These are phyloP conservation scores for Suillus occidentalis DNA, from an alignment of 768 basidiomycete species.

Conservation along the genomic window DNA sequence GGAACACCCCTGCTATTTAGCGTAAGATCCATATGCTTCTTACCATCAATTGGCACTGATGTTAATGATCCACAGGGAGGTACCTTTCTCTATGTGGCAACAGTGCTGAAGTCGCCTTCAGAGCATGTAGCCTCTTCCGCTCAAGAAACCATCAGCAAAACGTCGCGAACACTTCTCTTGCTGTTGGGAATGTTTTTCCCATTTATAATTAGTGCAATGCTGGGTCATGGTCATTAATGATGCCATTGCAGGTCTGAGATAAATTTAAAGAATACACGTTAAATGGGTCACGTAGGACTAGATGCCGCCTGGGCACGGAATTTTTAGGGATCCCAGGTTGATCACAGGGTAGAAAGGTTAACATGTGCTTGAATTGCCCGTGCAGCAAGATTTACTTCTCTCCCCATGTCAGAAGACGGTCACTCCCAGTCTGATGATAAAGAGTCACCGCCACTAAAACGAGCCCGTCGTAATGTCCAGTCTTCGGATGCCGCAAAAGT, in stretches of 20 bases:
- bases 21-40: conserved; percentile 44
- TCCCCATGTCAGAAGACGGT: background rate
- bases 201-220: conserved; percentile 52
- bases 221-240: conserved; percentile 57
- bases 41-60: background rate
- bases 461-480: conserved; percentile 36
- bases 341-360: background rate
- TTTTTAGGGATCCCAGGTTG: background rate
- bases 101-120: conserved; percentile 79
- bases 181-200: conserved; percentile 73
- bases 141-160: conserved; percentile 44
- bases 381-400: background rate
- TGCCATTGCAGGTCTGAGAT: background rate
- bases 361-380: background rate
- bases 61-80: conserved; percentile 59
- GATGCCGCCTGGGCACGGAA: background rate
- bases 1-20: conserved; percentile 83
- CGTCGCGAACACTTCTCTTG: conserved; percentile 51
- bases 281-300: background rate
- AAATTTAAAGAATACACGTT: background rate
- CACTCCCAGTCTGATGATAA: conserved; percentile 18
- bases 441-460: conserved; percentile 37
- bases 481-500: conserved; percentile 29
- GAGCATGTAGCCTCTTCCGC: conserved; percentile 33
- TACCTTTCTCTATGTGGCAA: conserved; percentile 93